Percentiles rank a stretch among this genome's conserved stretches.
These are phyloP conservation scores for Leccinum laetum DNA, from an alignment of 1,284 basidiomycete species.

Conservation along the genomic window DNA sequence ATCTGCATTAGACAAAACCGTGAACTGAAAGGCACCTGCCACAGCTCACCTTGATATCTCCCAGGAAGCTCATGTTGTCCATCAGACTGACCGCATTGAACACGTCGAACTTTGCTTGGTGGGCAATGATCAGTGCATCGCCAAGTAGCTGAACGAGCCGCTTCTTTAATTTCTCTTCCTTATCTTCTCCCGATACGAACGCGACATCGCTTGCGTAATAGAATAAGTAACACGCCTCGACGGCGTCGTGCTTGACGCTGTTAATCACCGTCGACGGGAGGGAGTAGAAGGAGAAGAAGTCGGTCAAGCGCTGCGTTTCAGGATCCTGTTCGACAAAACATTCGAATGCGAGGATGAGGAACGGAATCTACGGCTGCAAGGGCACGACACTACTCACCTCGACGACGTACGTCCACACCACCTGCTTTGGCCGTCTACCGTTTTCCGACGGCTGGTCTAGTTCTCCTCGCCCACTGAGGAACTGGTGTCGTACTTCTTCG, in stretches of 20 bases:
- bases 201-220: constrained; percentile 82
- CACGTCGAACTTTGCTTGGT: constrained; percentile 89
- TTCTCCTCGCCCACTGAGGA: constrained; percentile 82
- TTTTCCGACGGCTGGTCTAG: constrained; percentile 52
- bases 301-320: constrained; percentile 82
- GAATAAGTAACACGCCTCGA: constrained; percentile 92
- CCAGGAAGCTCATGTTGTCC: constrained; percentile 87
- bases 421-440: constrained; percentile 72
- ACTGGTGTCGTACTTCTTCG: constrained; percentile 87
- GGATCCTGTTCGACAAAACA: constrained; percentile 59
- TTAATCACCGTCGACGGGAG: constrained; percentile 91
- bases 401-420: constrained; percentile 96
- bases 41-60: constrained; percentile 73
- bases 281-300: constrained; percentile 97
- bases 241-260: constrained; percentile 56
- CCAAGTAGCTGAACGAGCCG: constrained; percentile 74
- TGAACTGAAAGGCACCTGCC: constrained; percentile 7
- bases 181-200: constrained; percentile 58
- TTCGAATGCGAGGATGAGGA: neutral
- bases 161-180: constrained; percentile 62
- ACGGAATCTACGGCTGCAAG: neutral
- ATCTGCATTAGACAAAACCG: constrained; percentile 7
- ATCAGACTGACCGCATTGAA: constrained; percentile 95
- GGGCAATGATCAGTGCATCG: constrained; percentile 81
- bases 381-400: constrained; percentile 58